These are phyloP conservation scores for Seminavis robusta DNA, from an alignment of 108 stramenopile species.

Conservation along the genomic window DNA sequence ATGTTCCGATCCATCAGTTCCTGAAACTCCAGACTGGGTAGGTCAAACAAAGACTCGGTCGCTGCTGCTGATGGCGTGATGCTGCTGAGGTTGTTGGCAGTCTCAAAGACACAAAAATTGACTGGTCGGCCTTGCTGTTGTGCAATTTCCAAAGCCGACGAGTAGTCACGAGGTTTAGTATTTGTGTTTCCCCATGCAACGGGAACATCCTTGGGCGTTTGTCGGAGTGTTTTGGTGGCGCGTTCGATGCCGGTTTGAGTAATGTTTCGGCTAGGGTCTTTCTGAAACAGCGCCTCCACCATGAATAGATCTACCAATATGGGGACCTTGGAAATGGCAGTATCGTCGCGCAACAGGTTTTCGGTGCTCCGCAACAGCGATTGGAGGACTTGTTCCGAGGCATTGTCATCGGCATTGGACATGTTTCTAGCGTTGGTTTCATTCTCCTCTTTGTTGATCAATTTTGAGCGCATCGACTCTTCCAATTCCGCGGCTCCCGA, in stretches of 20 bases:
- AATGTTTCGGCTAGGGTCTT: constrained; percentile 12
- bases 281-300: constrained; percentile 32
- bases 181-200: constrained; percentile 84
- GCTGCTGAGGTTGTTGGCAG: neutral
- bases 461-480: too few species aligned
- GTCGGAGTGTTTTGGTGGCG: neutral
- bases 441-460: too few species aligned
- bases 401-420: too few species aligned
- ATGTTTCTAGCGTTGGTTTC: too few species aligned
- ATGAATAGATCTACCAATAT: constrained; percentile 24
- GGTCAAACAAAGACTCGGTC: neutral
- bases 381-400: constrained; percentile 13
- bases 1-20: constrained; percentile 56
- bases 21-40: constrained; percentile 36
- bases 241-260: constrained; percentile 19
- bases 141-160: constrained; percentile 58
- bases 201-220: constrained; percentile 2
- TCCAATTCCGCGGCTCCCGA: constrained; percentile 29
- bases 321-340: constrained; percentile 4
- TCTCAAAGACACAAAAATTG: constrained; percentile 46
- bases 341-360: neutral
- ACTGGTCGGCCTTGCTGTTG: constrained; percentile 54
- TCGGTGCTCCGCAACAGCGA: neutral
- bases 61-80: neutral
- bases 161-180: constrained; percentile 57